Evolutionary conservation across 129 eudicot genomes (phyloP).

Genomic region (Lonicera japonica): DNA sequence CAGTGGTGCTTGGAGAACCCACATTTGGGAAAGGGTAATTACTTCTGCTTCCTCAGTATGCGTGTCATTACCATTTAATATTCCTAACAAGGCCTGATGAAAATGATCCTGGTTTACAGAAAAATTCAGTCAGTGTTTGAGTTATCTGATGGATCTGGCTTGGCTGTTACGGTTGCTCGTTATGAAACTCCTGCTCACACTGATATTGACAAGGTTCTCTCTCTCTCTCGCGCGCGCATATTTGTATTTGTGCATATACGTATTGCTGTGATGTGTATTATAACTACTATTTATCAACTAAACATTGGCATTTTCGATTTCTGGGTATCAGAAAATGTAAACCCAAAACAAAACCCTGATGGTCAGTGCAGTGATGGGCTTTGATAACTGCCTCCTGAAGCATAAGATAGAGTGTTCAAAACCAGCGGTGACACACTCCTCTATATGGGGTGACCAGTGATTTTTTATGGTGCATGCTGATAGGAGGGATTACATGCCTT

Average conservation of each 20-base stretch:
- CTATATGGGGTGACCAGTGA: no score
- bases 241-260: background rate
- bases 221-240: conserved; percentile 5
- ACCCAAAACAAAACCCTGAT: no score
- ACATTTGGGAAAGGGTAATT: conserved; percentile 95
- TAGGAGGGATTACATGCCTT: no score
- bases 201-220: conserved; percentile 82
- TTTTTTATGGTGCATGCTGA: no score
- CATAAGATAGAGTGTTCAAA: no score
- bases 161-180: conserved; percentile 98
- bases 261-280: background rate
- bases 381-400: no score
- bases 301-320: background rate
- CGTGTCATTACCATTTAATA: background rate
- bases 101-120: conserved; percentile 33
- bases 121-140: conserved; percentile 96
- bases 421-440: no score
- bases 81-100: background rate
- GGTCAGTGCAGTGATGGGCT: no score
- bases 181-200: conserved; percentile 96
- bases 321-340: no score
- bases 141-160: conserved; percentile 98
- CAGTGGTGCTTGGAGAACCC: conserved; percentile 87
- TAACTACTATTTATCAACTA: background rate
- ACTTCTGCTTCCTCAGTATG: background rate